Percentiles rank a stretch among this genome's conserved stretches.
phyloP scores from a whole-genome alignment of 106 monocot genomes.

The Dioscorea dumetorum region DNA sequence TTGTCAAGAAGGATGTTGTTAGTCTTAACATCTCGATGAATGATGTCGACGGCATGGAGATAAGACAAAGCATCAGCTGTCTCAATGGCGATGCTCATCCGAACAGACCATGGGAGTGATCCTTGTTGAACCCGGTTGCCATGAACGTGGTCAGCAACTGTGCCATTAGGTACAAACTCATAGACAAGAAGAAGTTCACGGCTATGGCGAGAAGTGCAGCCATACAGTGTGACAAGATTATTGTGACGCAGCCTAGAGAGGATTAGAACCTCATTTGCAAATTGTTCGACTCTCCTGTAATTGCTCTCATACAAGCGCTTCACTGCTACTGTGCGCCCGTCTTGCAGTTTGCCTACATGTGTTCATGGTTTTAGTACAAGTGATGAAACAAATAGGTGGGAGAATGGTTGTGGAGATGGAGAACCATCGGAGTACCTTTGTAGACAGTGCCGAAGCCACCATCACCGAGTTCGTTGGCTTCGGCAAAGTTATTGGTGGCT shows the following conservation, averaged over 20 bases:
- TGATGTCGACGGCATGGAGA: conserved; percentile 44
- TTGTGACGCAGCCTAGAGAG: conserved; percentile 46
- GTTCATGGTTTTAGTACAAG: no score
- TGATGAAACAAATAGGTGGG: no score
- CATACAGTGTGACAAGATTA: conserved; percentile 52
- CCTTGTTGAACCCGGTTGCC: conserved; percentile 18
- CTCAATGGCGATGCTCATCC: conserved; percentile 41
- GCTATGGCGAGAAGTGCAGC: conserved; percentile 50
- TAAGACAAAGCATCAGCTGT: conserved; percentile 41
- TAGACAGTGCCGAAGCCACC: conserved; percentile 71
- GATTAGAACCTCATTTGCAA: conserved; percentile 55
- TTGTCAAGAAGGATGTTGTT: conserved; percentile 63
- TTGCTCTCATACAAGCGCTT: conserved; percentile 53
- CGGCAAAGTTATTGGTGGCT: conserved; percentile 45
- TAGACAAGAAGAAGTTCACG: conserved; percentile 56
- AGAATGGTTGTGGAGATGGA: no score
- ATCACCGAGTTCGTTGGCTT: conserved; percentile 46
- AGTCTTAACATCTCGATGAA: conserved; percentile 77
- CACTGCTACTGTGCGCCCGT: conserved; percentile 45
- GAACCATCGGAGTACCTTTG: conserved; percentile 30
- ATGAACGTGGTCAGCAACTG: conserved; percentile 54
- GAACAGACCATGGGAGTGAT: conserved; percentile 26
- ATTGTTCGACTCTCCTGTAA: conserved; percentile 35
- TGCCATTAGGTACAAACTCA: conserved; percentile 50
- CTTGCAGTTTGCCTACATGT: conserved; percentile 29